These are phyloP conservation scores for Suillus luteus DNA, from an alignment of 768 basidiomycete species.

Conservation along the genomic window DNA sequence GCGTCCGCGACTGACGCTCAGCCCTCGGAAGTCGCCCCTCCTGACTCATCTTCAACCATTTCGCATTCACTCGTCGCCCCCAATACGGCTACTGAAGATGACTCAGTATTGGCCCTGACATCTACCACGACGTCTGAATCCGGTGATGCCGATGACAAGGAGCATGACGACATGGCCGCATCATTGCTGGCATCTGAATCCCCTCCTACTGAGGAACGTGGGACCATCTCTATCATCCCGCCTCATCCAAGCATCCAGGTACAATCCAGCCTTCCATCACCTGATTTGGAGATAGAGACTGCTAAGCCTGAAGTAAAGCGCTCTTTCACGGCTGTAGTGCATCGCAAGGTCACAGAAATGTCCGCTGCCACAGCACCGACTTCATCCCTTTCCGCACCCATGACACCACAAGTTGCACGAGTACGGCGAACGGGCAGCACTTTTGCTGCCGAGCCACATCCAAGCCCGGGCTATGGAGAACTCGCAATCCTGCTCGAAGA, in stretches of 20 bases:
- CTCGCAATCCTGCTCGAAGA: constrained; percentile 56
- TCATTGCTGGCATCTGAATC: neutral
- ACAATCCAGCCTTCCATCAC: constrained; percentile 14
- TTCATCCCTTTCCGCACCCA: constrained; percentile 20
- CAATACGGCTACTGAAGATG: neutral
- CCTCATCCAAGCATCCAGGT: constrained; percentile 13
- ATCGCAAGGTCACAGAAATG: constrained; percentile 50
- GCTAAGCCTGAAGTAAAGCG: constrained; percentile 17
- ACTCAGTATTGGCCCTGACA: neutral
- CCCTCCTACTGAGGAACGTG: constrained; percentile 3
- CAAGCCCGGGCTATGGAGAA: constrained; percentile 54
- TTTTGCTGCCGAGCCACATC: constrained; percentile 35
- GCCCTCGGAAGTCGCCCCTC: neutral
- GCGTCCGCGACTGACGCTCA: neutral
- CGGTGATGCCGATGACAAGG: neutral
- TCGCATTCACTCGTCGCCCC: neutral
- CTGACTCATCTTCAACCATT: neutral
- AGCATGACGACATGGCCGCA: neutral
- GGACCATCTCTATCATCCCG: constrained; percentile 5
- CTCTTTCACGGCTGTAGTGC: constrained; percentile 59
- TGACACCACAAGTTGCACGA: constrained; percentile 29
- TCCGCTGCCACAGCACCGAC: constrained; percentile 23
- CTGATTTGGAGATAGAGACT: constrained; percentile 9
- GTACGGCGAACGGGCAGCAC: constrained; percentile 31
- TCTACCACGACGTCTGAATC: neutral